A percentile compares a stretch with the other conserved stretches of the same genome.
These are phyloP conservation scores for Podospora bellae-mahoneyi DNA, from an alignment of 495 filamentous ascomycete genomes.

Conservation along the genomic window DNA sequence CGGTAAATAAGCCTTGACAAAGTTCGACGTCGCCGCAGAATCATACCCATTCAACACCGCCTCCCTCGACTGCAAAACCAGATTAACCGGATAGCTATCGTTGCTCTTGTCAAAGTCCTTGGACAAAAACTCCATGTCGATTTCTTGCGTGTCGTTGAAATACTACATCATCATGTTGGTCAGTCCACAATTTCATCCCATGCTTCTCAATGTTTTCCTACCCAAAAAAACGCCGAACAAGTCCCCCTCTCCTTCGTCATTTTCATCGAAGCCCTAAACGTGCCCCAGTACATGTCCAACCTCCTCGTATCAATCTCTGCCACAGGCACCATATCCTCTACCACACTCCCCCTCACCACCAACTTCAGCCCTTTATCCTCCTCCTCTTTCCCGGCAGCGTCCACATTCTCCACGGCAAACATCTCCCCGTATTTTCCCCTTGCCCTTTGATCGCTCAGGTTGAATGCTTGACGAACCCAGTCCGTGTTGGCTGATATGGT, in stretches of 20 bases:
- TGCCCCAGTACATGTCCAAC: constrained; percentile 61
- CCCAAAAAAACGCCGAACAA: constrained; percentile 77
- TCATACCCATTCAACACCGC: constrained; percentile 55
- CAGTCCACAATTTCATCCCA: background rate
- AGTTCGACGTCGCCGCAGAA: constrained; percentile 53
- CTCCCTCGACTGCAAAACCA: constrained; percentile 64
- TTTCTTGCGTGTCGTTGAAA: constrained; percentile 73
- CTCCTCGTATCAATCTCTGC: constrained; percentile 58
- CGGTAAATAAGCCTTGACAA: constrained; percentile 51
- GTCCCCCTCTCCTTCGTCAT: constrained; percentile 57
- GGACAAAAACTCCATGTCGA: constrained; percentile 74
- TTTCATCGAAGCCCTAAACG: constrained; percentile 64
- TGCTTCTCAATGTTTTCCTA: constrained; percentile 27
- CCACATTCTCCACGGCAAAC: constrained; percentile 52
- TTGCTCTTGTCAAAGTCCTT: constrained; percentile 50
- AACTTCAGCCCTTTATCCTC: constrained; percentile 53
- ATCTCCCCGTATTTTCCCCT: constrained; percentile 66
- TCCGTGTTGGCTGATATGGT: constrained; percentile 46
- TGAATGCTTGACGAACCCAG: constrained; percentile 65
- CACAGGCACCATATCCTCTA: constrained; percentile 52
- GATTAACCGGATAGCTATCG: constrained; percentile 57
- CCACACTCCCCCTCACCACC: constrained; percentile 49
- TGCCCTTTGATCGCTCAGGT: constrained; percentile 48
- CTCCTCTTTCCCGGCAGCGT: constrained; percentile 48
- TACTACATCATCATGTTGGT: constrained; percentile 44